Evolutionary conservation across 1,284 basidiomycete species (phyloP), one percentile per base, ranked within the genome.

Genomic region (Ustilago loliicola): DNA sequence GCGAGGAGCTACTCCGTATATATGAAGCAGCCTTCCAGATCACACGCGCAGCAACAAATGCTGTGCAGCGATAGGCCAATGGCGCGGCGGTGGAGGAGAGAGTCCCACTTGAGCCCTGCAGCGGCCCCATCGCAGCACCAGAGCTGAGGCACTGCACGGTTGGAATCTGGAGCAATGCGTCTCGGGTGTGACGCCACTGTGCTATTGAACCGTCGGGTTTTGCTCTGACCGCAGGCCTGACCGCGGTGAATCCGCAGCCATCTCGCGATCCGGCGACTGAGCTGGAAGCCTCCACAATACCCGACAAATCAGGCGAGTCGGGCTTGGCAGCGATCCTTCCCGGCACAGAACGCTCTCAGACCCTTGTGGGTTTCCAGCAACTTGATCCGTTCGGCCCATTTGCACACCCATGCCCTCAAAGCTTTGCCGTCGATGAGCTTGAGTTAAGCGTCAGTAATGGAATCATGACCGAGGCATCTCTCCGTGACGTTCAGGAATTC

Each of bases 271-370:
- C 48, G 27, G 48, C 48, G 48, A 50, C 1, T 50, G 45, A 38
- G 36, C 36, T 38, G 36, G 32, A 23, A 45, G 42, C 57, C 57
- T 48, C 42, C 42, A 27, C 58, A 21, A 32, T 19, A 36, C 52
- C n/a, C 29, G 29, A 13, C 27, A 25, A 13, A 32, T 21, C 52
- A 23, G 53, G 53, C 52, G 60, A 54, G 60, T 21, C 40, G 60
- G 60, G 60, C 60, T 62, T 62, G 60, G 60, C 60, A 62, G 11
- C 52, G 38, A 34, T 54, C 51, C 4, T 27, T 47, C 17, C 60
- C 30, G 60, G 25, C 38, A 21, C 29, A 30, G 11, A 21, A 21
- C 19, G 17, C 30, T 25, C 30, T 4, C 45, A 59, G n/a, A 6
- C 7, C n/a, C n/a, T 3, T 45, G 21, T 45, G 42, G 42, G 42